A percentile compares a stretch with the other conserved stretches of the same genome.
Conservation (phyloP, 306 rosid genomes). For the Castanea sativa region DNA sequence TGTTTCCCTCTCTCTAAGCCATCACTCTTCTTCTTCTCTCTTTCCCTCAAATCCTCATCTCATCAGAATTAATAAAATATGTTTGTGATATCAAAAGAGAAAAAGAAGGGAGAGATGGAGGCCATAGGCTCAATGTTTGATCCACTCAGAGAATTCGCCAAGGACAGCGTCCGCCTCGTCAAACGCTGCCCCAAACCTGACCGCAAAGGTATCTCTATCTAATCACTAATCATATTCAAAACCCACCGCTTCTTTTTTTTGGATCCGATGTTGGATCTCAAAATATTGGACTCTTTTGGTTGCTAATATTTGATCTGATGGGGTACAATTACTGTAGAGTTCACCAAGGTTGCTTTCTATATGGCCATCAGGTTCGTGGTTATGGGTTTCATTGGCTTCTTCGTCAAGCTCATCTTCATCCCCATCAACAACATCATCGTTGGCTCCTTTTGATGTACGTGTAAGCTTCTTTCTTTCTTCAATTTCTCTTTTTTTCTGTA, state of each 20-base stretch:
- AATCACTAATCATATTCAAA: no score
- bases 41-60: no score
- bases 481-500: not conserved
- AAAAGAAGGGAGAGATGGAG: slow-evolving; percentile 35
- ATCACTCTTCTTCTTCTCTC: no score
- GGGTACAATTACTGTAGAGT: slow-evolving; percentile 36
- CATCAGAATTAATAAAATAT: no score
- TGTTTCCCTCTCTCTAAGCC: no score
- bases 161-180: slow-evolving; percentile 70
- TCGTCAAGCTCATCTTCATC: slow-evolving; percentile 75
- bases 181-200: slow-evolving; percentile 77
- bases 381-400: slow-evolving; percentile 78
- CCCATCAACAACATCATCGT: slow-evolving; percentile 83
- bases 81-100: not conserved
- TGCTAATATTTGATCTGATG: not conserved
- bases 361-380: slow-evolving; percentile 79
- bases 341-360: slow-evolving; percentile 70
- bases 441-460: slow-evolving; percentile 59
- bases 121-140: slow-evolving; percentile 69
- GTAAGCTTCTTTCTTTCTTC: not conserved
- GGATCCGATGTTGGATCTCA: not conserved
- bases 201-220: slow-evolving; percentile 44
- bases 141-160: slow-evolving; percentile 67
- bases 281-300: not conserved
- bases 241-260: not conserved